phyloP scores from a whole-genome alignment of 495 filamentous ascomycete species.

The Daldinia bambusicola region DNA sequence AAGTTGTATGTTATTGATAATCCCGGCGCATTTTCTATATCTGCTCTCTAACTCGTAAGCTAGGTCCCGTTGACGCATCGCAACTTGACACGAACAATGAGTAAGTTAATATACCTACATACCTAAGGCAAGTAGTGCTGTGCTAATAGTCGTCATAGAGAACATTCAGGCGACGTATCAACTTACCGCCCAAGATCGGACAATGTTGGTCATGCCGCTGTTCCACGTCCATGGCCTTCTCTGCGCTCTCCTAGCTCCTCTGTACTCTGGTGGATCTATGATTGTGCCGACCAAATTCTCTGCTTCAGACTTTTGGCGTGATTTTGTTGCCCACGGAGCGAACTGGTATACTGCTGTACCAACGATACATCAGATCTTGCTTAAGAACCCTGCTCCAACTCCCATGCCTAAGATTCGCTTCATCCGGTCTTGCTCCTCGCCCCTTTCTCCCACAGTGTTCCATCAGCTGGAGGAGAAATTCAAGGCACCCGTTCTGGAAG shows the following conservation, averaged over 20 bases:
- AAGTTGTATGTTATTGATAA: conserved; percentile 64
- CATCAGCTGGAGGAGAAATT: conserved; percentile 76
- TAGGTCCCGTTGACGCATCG: conserved; percentile 79
- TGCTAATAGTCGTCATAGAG: conserved; percentile 48
- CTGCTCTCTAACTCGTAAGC: conserved; percentile 25
- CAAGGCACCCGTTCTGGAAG: conserved; percentile 82
- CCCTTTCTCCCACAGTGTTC: conserved; percentile 79
- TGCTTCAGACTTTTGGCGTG: conserved; percentile 81
- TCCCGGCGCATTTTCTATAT: not conserved
- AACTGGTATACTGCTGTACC: conserved; percentile 93
- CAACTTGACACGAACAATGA: conserved; percentile 80
- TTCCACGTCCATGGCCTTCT: conserved; percentile 90
- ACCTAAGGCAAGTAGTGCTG: not conserved
- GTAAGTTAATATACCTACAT: conserved; percentile 51
- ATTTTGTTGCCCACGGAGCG: conserved; percentile 74
- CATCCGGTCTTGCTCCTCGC: conserved; percentile 87
- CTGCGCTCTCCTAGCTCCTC: conserved; percentile 79
- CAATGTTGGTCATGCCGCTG: conserved; percentile 89
- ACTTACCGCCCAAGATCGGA: conserved; percentile 73
- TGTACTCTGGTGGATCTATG: conserved; percentile 76
- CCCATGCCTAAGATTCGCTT: conserved; percentile 80
- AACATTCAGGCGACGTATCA: conserved; percentile 81
- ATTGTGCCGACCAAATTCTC: conserved; percentile 81
- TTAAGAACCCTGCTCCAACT: conserved; percentile 71
- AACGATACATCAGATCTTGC: conserved; percentile 88